These are phyloP conservation scores for Trichoderma sp. DNA, from an alignment of 2,329 filamentous ascomycete genomes.

Conservation along the genomic window DNA sequence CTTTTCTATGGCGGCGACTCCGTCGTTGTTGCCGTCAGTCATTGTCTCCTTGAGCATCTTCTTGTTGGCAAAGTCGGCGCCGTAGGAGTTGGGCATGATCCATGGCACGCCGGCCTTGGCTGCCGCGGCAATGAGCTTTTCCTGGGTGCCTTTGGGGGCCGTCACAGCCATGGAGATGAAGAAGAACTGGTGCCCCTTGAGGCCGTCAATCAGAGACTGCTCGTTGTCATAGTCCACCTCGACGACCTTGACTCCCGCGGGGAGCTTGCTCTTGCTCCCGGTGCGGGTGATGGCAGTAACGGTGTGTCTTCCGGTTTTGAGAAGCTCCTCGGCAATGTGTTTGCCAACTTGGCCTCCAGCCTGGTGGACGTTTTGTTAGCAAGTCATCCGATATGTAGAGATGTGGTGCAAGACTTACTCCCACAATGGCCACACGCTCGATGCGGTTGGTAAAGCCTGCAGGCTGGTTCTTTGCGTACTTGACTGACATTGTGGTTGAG, in stretches of 20 bases:
- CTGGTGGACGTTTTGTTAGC: background rate
- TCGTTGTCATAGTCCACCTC: constrained; percentile 49
- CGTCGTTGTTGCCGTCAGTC: constrained; percentile 26
- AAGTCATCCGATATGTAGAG: background rate
- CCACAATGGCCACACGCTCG: constrained; percentile 49
- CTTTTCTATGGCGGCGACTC: constrained; percentile 29
- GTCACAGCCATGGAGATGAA: constrained; percentile 51
- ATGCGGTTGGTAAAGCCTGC: constrained; percentile 44
- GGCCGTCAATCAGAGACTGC: constrained; percentile 47
- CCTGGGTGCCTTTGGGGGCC: constrained; percentile 46
- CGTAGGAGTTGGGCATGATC: constrained; percentile 53
- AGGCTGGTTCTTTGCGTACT: constrained; percentile 41
- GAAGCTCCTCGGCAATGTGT: constrained; percentile 45
- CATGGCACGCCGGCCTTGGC: constrained; percentile 53
- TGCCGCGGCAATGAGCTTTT: constrained; percentile 51
- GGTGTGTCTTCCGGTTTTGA: constrained; percentile 52
- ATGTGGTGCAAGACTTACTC: constrained; percentile 41
- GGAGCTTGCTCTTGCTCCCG: constrained; percentile 45
- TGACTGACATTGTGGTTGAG: constrained; percentile 29
- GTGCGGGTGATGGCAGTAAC: constrained; percentile 56
- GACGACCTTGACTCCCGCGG: constrained; percentile 45
- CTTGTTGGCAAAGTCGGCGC: constrained; percentile 36
- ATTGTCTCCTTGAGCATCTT: constrained; percentile 36
- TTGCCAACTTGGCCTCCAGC: constrained; percentile 44
- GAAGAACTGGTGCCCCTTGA: constrained; percentile 56